phyloP scores from a whole-genome alignment of 441 rosid genomes.

The Syzygium malaccense region DNA sequence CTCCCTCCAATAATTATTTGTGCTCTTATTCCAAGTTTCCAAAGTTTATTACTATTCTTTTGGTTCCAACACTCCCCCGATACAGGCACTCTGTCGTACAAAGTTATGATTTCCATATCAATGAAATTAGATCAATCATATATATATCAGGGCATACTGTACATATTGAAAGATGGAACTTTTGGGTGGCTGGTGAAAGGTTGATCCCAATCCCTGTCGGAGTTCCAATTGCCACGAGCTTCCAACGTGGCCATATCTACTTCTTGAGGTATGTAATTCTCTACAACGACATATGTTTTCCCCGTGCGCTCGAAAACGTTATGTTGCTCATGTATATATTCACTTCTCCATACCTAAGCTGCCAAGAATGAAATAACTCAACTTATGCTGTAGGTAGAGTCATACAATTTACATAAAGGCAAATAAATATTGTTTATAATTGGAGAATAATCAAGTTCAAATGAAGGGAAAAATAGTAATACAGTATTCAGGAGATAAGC shows the following conservation, averaged over 20 bases:
- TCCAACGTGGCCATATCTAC: neutral
- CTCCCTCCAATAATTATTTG: too few relatives aligned
- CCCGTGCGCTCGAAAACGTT: neutral
- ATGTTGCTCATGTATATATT: constrained; percentile 5
- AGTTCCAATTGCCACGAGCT: neutral
- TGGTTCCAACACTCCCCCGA: too few relatives aligned
- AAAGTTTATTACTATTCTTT: too few relatives aligned
- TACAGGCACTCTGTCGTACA: neutral
- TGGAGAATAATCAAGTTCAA: neutral
- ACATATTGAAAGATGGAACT: neutral
- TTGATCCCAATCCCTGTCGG: neutral
- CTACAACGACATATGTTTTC: neutral
- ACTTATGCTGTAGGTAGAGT: neutral
- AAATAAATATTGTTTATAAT: neutral
- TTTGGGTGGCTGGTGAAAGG: neutral
- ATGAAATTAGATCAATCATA: neutral
- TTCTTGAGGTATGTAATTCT: neutral
- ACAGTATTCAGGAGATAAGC: constrained; percentile 1
- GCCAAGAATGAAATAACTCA: neutral
- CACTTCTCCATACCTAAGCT: neutral
- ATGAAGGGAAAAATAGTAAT: neutral
- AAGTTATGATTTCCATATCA: neutral
- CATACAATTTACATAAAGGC: neutral
- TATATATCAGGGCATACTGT: neutral
- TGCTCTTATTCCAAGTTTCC: too few relatives aligned